Evolutionary conservation across 164 flowering plant genomes (phyloP).

Genomic region (Tetrastigma voinierianum): DNA sequence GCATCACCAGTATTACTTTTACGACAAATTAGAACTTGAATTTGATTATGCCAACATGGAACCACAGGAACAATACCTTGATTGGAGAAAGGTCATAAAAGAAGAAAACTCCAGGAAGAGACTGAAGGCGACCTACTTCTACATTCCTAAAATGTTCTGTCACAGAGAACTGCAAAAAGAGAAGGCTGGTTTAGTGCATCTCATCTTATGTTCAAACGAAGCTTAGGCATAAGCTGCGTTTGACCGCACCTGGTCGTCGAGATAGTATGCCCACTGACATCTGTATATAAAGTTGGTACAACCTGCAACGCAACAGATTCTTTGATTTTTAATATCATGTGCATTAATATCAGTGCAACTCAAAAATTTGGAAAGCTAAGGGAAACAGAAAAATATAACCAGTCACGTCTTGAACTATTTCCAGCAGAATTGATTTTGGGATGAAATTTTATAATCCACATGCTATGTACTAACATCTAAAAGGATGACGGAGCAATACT

Average conservation of each 20-base stretch:
- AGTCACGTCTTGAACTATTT: too few relatives aligned
- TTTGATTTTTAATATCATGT: not conserved
- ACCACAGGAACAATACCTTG: slow-evolving; percentile 40
- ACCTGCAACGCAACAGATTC: slow-evolving; percentile 45
- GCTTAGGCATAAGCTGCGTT: not conserved
- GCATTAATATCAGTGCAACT: too few relatives aligned
- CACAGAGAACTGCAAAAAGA: slow-evolving; percentile 72
- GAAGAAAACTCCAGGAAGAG: slow-evolving; percentile 86
- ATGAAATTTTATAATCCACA: too few relatives aligned
- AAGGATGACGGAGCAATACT: too few relatives aligned
- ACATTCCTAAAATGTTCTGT: slow-evolving; percentile 73
- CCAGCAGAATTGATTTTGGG: too few relatives aligned
- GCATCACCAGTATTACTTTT: not conserved
- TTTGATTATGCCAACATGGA: not conserved
- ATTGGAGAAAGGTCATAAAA: slow-evolving; percentile 90
- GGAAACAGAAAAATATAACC: not conserved
- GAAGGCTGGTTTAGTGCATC: slow-evolving; percentile 1
- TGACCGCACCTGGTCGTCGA: slow-evolving; percentile 79
- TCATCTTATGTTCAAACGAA: slow-evolving; percentile 3
- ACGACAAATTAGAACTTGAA: slow-evolving; percentile 6
- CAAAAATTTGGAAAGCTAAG: not conserved
- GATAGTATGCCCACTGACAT: slow-evolving; percentile 58
- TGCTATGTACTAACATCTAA: too few relatives aligned
- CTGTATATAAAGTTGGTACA: slow-evolving; percentile 78
- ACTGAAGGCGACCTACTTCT: slow-evolving; percentile 53